A percentile compares a stretch with the other conserved stretches of the same genome.
phyloP scores from a whole-genome alignment of 192 early-diverging fungal genomes.

The Bifiguratus adelaidae region DNA sequence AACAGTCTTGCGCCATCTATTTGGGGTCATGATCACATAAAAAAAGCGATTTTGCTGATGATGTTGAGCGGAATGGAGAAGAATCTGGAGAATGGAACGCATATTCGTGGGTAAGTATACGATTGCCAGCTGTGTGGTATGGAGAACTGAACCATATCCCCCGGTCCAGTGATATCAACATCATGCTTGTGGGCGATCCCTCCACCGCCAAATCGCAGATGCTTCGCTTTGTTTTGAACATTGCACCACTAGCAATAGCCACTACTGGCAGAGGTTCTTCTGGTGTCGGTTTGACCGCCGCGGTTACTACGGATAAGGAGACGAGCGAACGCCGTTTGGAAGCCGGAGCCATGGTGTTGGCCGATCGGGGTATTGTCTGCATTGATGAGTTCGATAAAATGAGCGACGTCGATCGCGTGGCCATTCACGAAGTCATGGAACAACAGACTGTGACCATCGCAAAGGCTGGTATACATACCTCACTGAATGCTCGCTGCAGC shows the following conservation, averaged over 20 bases:
- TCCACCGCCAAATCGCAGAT: constrained; percentile 99
- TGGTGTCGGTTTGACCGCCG: constrained; percentile 96
- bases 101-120: constrained; percentile 69
- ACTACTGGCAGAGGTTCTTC: constrained; percentile 96
- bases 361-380: constrained; percentile 94
- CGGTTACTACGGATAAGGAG: constrained; percentile 91
- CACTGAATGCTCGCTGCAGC: constrained; percentile 91
- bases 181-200: constrained; percentile 97
- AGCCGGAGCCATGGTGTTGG: constrained; percentile 98
- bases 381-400: constrained; percentile 99
- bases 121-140: too few relatives aligned
- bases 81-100: constrained; percentile 89
- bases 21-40: constrained; percentile 88
- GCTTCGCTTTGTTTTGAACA: constrained; percentile 88
- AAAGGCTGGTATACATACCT: constrained; percentile 98
- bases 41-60: constrained; percentile 87
- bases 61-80: constrained; percentile 89
- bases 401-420: constrained; percentile 92
- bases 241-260: constrained; percentile 91
- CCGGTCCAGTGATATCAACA: constrained; percentile 85
- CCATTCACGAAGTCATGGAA: constrained; percentile 99
- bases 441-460: constrained; percentile 98
- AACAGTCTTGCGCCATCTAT: constrained; percentile 85
- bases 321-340: constrained; percentile 90
- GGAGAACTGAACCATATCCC: too few relatives aligned